These are phyloP conservation scores for Trametes sp. DNA, from an alignment of 1,284 basidiomycete species.

Conservation along the genomic window DNA sequence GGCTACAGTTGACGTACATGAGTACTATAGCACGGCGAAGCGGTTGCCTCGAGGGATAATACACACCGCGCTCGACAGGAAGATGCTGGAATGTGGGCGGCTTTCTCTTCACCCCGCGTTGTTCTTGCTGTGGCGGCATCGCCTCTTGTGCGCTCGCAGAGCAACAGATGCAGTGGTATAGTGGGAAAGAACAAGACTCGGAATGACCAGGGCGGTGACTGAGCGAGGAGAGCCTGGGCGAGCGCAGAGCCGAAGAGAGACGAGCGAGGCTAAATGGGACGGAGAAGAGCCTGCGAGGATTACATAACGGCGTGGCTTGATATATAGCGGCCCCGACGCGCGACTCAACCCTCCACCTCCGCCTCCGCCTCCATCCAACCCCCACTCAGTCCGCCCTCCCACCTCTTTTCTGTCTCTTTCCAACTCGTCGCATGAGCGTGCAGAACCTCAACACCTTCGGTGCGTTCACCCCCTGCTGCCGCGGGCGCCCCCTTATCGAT, in stretches of 20 bases:
- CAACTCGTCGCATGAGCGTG: slow-evolving; percentile 85
- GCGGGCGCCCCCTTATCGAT: slow-evolving; percentile 44
- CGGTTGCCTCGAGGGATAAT: neutral
- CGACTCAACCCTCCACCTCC: slow-evolving; percentile 38
- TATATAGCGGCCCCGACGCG: slow-evolving; percentile 36
- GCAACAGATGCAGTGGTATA: neutral
- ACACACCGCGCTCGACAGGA: slow-evolving; percentile 66
- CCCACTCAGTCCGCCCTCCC: slow-evolving; percentile 56
- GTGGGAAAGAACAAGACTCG: neutral
- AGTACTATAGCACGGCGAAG: neutral
- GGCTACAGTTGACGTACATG: slow-evolving; percentile 50
- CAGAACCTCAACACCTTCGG: slow-evolving; percentile 87
- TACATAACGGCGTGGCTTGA: slow-evolving; percentile 38
- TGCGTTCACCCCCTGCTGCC: slow-evolving; percentile 44
- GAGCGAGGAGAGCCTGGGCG: slow-evolving; percentile 4
- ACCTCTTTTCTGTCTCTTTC: slow-evolving; percentile 41
- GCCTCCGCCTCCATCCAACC: slow-evolving; percentile 42
- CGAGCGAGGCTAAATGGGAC: slow-evolving; percentile 1
- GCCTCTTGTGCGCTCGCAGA: neutral
- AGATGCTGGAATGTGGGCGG: slow-evolving; percentile 77
- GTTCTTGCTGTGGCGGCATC: slow-evolving; percentile 13
- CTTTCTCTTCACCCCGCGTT: slow-evolving; percentile 50
- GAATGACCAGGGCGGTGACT: slow-evolving; percentile 8
- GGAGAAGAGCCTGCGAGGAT: slow-evolving; percentile 31
- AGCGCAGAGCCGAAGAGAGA: neutral